Evolutionary conservation across 164 flowering plant genomes (phyloP).

Genomic region (Protea cynaroides): DNA sequence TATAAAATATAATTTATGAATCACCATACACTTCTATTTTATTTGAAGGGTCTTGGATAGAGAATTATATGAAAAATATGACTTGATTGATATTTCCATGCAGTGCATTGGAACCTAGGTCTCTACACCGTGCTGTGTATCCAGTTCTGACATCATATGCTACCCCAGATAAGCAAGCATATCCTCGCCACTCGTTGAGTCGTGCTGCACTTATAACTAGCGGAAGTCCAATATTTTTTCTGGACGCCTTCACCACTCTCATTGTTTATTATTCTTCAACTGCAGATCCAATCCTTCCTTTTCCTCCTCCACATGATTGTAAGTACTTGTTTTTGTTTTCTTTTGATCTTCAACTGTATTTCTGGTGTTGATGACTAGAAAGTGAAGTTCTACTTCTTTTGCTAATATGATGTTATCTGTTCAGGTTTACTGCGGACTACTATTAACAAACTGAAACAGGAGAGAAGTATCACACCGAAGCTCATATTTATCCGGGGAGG

Average conservation of each 20-base stretch:
- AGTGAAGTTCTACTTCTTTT: not conserved
- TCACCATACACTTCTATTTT: too few relatives aligned
- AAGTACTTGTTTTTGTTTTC: constrained; percentile 25
- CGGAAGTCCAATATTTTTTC: constrained; percentile 93
- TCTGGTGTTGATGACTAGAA: not conserved
- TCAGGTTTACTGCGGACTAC: constrained; percentile 75
- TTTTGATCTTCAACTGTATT: not conserved
- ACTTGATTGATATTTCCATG: constrained; percentile 21
- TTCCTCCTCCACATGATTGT: constrained; percentile 99
- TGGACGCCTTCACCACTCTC: constrained; percentile 89
- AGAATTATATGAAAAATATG: not conserved
- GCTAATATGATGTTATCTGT: constrained; percentile 7
- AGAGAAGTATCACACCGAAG: constrained; percentile 89
- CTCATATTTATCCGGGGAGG: constrained; percentile 81
- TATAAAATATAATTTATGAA: too few relatives aligned
- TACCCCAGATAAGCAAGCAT: constrained; percentile 88
- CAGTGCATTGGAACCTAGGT: constrained; percentile 95
- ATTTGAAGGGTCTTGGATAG: constrained; percentile 1
- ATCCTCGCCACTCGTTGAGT: constrained; percentile 96
- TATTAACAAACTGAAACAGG: constrained; percentile 85
- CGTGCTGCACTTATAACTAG: constrained; percentile 95
- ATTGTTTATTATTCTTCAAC: constrained; percentile 92
- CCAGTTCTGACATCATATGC: constrained; percentile 77
- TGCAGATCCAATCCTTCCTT: constrained; percentile 85
- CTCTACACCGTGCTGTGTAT: constrained; percentile 86